A percentile compares a stretch with the other conserved stretches of the same genome.
These are phyloP conservation scores for Urtica urens DNA, from an alignment of 306 rosid genomes.

Conservation along the genomic window DNA sequence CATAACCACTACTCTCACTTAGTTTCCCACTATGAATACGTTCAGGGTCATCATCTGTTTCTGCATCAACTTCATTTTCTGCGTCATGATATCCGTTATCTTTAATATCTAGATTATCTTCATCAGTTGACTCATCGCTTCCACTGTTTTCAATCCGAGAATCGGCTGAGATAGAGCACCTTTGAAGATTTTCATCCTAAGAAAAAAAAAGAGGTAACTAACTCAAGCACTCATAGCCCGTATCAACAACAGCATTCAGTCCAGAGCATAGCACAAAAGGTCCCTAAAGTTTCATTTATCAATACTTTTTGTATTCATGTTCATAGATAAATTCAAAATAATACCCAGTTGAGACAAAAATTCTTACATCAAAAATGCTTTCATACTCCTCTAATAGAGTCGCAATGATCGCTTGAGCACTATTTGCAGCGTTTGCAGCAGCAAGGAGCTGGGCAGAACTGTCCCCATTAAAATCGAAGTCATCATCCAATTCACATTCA, in stretches of 20 bases:
- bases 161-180: slow-evolving; percentile 96
- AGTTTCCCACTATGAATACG: slow-evolving; percentile 85
- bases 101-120: slow-evolving; percentile 64
- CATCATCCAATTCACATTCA: slow-evolving; percentile 94
- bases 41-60: slow-evolving; percentile 82
- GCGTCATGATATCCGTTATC: slow-evolving; percentile 91
- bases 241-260: slow-evolving; percentile 6
- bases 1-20: slow-evolving; percentile 98
- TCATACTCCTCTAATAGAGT: slow-evolving; percentile 92
- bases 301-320: not conserved
- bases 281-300: not conserved
- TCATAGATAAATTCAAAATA: not conserved
- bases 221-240: slow-evolving; percentile 2
- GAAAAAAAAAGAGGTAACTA: slow-evolving; percentile 10
- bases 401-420: slow-evolving; percentile 86
- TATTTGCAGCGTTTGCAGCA: slow-evolving; percentile 97
- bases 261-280: not conserved
- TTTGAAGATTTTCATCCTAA: slow-evolving; percentile 86
- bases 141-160: slow-evolving; percentile 85
- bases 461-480: slow-evolving; percentile 77
- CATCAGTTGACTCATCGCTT: slow-evolving; percentile 82
- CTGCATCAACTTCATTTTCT: slow-evolving; percentile 87
- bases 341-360: slow-evolving; percentile 4
- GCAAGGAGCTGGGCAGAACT: slow-evolving; percentile 96
- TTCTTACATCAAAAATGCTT: slow-evolving; percentile 81